Base-by-base conservation (phyloP, 2,329 filamentous ascomycete genomes). In the Nothophoma quercina region DNA sequence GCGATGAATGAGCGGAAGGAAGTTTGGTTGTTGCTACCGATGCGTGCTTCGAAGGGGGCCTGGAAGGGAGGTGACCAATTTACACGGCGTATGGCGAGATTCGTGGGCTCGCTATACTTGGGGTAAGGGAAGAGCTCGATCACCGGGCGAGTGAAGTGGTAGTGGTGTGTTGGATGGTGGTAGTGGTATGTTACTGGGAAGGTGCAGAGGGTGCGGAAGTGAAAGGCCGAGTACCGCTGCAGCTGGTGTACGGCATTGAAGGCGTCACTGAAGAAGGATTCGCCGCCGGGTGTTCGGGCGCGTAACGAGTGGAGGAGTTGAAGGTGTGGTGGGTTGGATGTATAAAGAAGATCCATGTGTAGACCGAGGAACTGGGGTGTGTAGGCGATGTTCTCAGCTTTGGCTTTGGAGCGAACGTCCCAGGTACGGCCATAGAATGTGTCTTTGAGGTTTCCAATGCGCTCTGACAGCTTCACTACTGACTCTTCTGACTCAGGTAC, bases 291-390 rank as follows among this genome's bases (percentile, higher is more conserved):
- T 61, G 87, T 88, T 1, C 86, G 88, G 65, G 96, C 96, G 57
- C 89, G 84, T 33, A 98, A 81, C 68, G 92, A 97, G 76, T 98
- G 95, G 4, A 98, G 84, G 19, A 98, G 79, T 74, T 99, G 93
- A 43, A 95, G 85, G 25, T 88, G 86, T 0, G 93, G 93, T 2
- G 90, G 86, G 42, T 90, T 84, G 12, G 83, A 78, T 75, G 95
- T 88, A 76, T 98, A 98, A 48, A 97, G 81, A 32, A 98, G 82
- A 71, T 98, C 95, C 85, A 96, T 95, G 77, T 99, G 95, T 39
- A 97, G 86, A 13, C 90, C 90, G 1, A 98, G 85, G 67, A 87
- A 88, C 40, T 88, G 83, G 67, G 84, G 88, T 1, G 93, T 97
- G 76, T 98, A 81, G 18, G 95, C 93, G 4, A 97, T 90, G 70